These are phyloP conservation scores for Penicillium sp. DNA, from an alignment of 2,329 filamentous ascomycete species.

Conservation along the genomic window DNA sequence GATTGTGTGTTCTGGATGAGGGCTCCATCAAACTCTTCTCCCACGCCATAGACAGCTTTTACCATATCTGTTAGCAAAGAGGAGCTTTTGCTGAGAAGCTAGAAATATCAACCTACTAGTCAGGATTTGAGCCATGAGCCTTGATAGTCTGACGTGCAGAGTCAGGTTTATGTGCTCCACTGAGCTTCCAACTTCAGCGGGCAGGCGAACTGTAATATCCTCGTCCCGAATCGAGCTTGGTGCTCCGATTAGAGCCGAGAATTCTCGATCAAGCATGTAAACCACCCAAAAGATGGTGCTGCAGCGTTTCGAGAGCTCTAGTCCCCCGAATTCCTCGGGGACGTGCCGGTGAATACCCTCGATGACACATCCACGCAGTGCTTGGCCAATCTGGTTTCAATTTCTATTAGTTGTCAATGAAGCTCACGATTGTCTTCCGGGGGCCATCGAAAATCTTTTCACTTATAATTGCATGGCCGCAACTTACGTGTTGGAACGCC, in stretches of 20 bases:
- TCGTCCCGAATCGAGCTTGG: conserved; percentile 26
- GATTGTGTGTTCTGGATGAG: conserved; percentile 23
- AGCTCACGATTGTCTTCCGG: too few species aligned
- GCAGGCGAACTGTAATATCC: conserved; percentile 23
- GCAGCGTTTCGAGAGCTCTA: conserved; percentile 20
- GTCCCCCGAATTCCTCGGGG: conserved; percentile 20
- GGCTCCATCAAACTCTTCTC: conserved; percentile 18
- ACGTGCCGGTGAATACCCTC: conserved; percentile 26
- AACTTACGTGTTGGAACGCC: conserved; percentile 36
- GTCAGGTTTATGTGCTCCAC: conserved; percentile 21
- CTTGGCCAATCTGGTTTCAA: conserved; percentile 21
- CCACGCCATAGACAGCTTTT: conserved; percentile 23
- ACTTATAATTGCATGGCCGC: too few species aligned
- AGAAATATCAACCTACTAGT: conserved; percentile 12
- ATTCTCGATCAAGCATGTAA: conserved; percentile 26
- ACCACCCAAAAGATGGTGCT: conserved; percentile 26
- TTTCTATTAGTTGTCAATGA: neutral
- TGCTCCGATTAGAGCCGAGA: conserved; percentile 23
- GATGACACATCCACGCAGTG: conserved; percentile 23
- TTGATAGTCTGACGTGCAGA: conserved; percentile 22
- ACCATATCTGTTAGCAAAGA: neutral
- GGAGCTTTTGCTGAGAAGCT: neutral
- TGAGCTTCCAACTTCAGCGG: conserved; percentile 16
- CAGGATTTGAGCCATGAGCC: conserved; percentile 23
- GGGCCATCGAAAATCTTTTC: too few species aligned